Conservation (phyloP, 1,139 yeast species). For the Hyphopichia buzzinii region DNA sequence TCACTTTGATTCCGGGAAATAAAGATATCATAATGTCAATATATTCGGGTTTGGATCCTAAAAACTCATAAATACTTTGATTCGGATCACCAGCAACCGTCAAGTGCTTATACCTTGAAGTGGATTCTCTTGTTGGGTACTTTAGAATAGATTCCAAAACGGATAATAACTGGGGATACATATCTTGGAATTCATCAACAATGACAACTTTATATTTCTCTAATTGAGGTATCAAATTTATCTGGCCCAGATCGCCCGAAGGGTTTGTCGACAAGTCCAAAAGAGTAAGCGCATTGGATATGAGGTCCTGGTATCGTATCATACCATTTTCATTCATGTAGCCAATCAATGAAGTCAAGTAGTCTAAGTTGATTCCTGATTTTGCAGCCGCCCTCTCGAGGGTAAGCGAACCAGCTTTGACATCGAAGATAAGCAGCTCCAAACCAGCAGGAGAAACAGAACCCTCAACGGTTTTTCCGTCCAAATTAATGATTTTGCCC, state of each 20-base stretch:
- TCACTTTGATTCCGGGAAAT: conserved; percentile 23
- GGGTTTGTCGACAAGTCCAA: conserved; percentile 16
- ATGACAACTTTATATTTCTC: conserved; percentile 39
- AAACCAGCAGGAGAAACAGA: conserved; percentile 28
- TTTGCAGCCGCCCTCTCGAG: conserved; percentile 22
- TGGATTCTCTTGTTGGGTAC: conserved; percentile 23
- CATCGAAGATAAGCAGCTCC: conserved; percentile 29
- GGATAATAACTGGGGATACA: conserved; percentile 50
- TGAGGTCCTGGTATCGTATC: conserved; percentile 36
- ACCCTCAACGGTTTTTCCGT: conserved; percentile 21
- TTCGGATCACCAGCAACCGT: conserved; percentile 73
- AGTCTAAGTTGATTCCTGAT: conserved; percentile 20
- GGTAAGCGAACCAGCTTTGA: conserved; percentile 29
- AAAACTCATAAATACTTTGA: conserved; percentile 68
- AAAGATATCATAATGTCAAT: conserved; percentile 22
- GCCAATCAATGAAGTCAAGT: conserved; percentile 18
- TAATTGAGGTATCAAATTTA: conserved; percentile 21
- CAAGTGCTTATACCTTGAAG: conserved; percentile 41
- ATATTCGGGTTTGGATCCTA: conserved; percentile 48
- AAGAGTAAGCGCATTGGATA: conserved; percentile 28
- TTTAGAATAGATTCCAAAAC: conserved; percentile 38
- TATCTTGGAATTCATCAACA: conserved; percentile 78
- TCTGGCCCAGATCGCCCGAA: conserved; percentile 1
- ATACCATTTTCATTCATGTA: conserved; percentile 31
- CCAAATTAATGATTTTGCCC: conserved; percentile 21